Percentiles rank a stretch among this genome's conserved stretches.
phyloP scores from a whole-genome alignment of 2,329 filamentous ascomycete species.

The Chrysosporium keratinophilum region DNA sequence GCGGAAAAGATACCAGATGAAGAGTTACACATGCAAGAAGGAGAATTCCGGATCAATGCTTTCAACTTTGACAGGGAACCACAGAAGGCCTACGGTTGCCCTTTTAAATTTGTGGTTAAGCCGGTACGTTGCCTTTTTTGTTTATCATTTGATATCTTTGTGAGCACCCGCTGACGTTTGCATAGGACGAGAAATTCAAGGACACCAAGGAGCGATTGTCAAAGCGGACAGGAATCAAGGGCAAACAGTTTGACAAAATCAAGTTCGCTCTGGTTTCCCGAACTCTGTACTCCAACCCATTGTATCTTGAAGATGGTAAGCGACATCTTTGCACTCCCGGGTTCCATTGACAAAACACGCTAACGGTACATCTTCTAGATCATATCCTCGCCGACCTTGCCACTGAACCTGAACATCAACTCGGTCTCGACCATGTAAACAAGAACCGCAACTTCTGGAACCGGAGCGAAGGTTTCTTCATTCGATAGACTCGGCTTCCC shows the following conservation, averaged over 20 bases:
- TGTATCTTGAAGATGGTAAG: slow-evolving; percentile 81
- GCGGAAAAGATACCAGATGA: slow-evolving; percentile 71
- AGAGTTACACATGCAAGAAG: slow-evolving; percentile 50
- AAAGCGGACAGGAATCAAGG: slow-evolving; percentile 86
- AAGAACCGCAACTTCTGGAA: slow-evolving; percentile 50
- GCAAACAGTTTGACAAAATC: slow-evolving; percentile 97
- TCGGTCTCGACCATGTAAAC: slow-evolving; percentile 57
- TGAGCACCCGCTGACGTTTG: neutral
- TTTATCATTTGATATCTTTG: too few relatives aligned
- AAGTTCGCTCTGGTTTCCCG: slow-evolving; percentile 78
- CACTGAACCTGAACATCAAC: slow-evolving; percentile 69
- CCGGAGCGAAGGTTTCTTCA: slow-evolving; percentile 54
- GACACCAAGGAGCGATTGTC: slow-evolving; percentile 93
- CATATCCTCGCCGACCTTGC: slow-evolving; percentile 45
- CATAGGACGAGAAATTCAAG: slow-evolving; percentile 68
- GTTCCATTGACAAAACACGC: neutral
- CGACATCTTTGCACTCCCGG: slow-evolving; percentile 7
- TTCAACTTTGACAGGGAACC: slow-evolving; percentile 92
- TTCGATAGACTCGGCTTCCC: slow-evolving; percentile 37
- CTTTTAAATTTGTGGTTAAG: slow-evolving; percentile 80
- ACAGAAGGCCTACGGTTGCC: slow-evolving; percentile 71
- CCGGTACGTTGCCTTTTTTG: slow-evolving; percentile 45
- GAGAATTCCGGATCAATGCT: slow-evolving; percentile 60
- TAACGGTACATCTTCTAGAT: slow-evolving; percentile 24
- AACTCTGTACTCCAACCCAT: slow-evolving; percentile 61